phyloP scores from a whole-genome alignment of 495 filamentous ascomycete species.

The Talaromyces borbonicus region DNA sequence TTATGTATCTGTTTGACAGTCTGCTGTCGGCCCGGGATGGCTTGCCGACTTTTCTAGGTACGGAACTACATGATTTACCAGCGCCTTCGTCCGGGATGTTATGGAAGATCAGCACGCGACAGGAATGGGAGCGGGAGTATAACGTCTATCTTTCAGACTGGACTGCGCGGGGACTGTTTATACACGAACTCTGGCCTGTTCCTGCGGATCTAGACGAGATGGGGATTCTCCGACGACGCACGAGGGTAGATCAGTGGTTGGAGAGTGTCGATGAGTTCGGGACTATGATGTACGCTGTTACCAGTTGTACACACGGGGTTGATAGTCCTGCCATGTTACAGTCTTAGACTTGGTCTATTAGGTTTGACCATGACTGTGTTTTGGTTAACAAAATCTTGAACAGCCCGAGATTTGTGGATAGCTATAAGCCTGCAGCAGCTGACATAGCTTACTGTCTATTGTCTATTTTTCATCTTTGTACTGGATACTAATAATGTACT shows the following conservation, averaged over 20 bases:
- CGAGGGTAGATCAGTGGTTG: constrained; percentile 33
- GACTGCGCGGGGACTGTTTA: constrained; percentile 23
- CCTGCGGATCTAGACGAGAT: constrained; percentile 16
- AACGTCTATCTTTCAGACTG: constrained; percentile 32
- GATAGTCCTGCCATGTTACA: neutral
- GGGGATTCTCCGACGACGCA: constrained; percentile 16
- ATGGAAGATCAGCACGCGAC: constrained; percentile 25
- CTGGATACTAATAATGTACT: too few species aligned
- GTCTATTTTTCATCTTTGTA: too few species aligned
- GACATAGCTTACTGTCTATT: too few species aligned
- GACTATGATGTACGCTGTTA: constrained; percentile 38
- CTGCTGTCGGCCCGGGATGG: constrained; percentile 30
- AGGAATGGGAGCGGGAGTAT: constrained; percentile 32
- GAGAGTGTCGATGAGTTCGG: constrained; percentile 38
- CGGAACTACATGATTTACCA: constrained; percentile 30
- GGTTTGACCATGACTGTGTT: too few species aligned
- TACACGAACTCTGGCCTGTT: constrained; percentile 37
- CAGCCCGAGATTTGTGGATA: too few species aligned
- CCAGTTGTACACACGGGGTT: constrained; percentile 31
- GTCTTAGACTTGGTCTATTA: too few species aligned
- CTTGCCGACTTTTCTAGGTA: constrained; percentile 35
- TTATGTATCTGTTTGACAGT: constrained; percentile 41
- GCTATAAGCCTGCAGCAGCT: too few species aligned
- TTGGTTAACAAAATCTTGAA: too few species aligned
- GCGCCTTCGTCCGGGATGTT: constrained; percentile 23